phyloP scores from a whole-genome alignment of 495 filamentous ascomycete genomes.

The Hypoxylon fuscum region DNA sequence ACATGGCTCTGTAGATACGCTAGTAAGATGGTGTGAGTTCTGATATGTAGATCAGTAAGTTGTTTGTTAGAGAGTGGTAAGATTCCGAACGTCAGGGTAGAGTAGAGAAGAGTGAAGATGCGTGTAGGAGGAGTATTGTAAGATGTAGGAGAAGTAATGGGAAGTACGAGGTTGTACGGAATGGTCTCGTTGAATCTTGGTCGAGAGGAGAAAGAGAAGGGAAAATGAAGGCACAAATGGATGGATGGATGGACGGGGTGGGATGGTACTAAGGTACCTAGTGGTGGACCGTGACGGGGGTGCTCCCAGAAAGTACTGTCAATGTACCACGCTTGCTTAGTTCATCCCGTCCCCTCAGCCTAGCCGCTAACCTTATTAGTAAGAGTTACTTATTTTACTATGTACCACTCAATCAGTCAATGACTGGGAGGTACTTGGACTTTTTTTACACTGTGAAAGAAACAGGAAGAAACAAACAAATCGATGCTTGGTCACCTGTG shows the following conservation, averaged over 20 bases:
- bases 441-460: neutral
- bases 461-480: neutral
- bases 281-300: constrained; percentile 43
- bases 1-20: constrained; percentile 39
- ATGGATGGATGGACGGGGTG: constrained; percentile 34
- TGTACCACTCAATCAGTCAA: neutral
- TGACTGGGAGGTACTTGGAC: too few species aligned
- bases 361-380: constrained; percentile 35
- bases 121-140: neutral
- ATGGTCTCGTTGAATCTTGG: constrained; percentile 39
- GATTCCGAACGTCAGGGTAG: neutral
- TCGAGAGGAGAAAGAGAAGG: constrained; percentile 43
- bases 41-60: constrained; percentile 7
- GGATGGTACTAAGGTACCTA: constrained; percentile 47
- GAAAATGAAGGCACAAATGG: constrained; percentile 44
- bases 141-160: constrained; percentile 11
- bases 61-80: neutral
- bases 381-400: constrained; percentile 28
- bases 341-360: constrained; percentile 36
- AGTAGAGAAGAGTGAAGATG: constrained; percentile 7
- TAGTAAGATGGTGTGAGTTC: constrained; percentile 2
- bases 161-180: constrained; percentile 42
- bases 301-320: constrained; percentile 35
- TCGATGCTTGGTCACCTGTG: neutral
- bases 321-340: constrained; percentile 38